Base-by-base conservation (phyloP, 2,329 filamentous ascomycete genomes). In the Mycosphaerella sp. region DNA sequence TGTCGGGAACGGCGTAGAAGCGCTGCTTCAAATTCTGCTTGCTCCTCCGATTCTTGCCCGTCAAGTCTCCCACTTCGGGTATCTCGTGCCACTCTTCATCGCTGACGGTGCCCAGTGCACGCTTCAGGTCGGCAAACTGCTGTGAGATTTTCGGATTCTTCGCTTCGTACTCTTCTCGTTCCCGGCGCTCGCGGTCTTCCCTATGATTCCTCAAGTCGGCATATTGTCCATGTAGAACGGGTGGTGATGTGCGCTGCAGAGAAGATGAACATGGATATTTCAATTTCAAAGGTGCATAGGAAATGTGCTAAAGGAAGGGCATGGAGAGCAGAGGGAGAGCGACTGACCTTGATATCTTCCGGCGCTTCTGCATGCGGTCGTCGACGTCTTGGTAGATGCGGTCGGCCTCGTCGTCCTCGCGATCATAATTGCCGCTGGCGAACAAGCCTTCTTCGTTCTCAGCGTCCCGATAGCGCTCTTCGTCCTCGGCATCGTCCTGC, bases 61-160 rank as follows among this genome's bases (percentile, higher is more conserved):
- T 98, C 70, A 97, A 79, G 71, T 98, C 93, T 64, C 95, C 93
- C 34, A 96, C 92, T 66, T 98, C 95, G 4, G 93, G 95, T 40
- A 98, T 78, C 65, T 84, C 95, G 39, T 89, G 90, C 93, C 93
- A 98, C 65, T 98, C 91, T 59, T 98, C 92, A 69, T 97, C 92
- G 42, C 88, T 87, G 29, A 98, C 87, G 5, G 85, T 87, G 40
- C 87, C 86, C 38, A 98, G 80, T 4, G 89, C 89, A 66, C 95
- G 83, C 73, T 98, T 98, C 48, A 97, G 76, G 65, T 97, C 93
- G 68, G 91, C 90, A 70, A 98, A 98, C 71, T 98, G 93, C 63
- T 96, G 89, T 68, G 95, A 89, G 49, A 98, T 96, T 74, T 97
- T 98, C 11, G 93, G 93, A 70, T 98, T 97, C 71, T 95, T 92